Base-by-base conservation (phyloP, 2,329 filamentous ascomycete genomes). In the Sclerotinia spermophila region DNA sequence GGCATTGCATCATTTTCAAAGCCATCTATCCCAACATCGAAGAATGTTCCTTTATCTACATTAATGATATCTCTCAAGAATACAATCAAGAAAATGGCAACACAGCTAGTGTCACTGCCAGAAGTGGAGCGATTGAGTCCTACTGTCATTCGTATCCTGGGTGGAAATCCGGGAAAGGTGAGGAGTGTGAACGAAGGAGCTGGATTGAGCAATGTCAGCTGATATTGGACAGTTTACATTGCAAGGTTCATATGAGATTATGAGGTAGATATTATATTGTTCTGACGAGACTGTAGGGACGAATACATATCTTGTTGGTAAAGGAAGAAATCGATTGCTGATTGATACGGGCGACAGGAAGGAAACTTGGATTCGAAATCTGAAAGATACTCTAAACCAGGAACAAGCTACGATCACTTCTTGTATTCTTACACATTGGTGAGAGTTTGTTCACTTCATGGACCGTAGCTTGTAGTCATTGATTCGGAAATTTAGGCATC, bases 251-350 rank as follows among this genome's bases (percentile, higher is more conserved):
- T 45, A 55, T 17, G 27, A 27, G 33, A 48, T 33, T 27, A 15
- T 38, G 61, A 21, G 24, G 17, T 64, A 27, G 17, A 51, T 40
- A 24, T 48, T 10, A 27, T 0, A 30, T n/a, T 17, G 33, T 17
- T 60, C 53, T 74, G 53, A 73, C 77, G 86, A 87, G 6, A 82
- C 91, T 17, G 87, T 91, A 81, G 90, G 94, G 73, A 97, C 96
- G 75, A 99, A 99, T 81, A 99, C 96, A 45, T 99, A 99, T 80
- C 86, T 99, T 27, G 78, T 99, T 71, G 96, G 96, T 71, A 89
- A 86, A 10, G 95, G 94, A 5, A 79, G 83, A 8, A 81, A 83
- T 10, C 89, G 96, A 15, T 85, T 98, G 71, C 86, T 99, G 33
- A 89, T 99, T 77, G 96, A 99, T 81, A 97, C 94, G 0, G 96